Percentiles rank a stretch among this genome's conserved stretches.
These are phyloP conservation scores for Persicaria tinctoria DNA, from an alignment of 148 eudicot species.

Conservation along the genomic window DNA sequence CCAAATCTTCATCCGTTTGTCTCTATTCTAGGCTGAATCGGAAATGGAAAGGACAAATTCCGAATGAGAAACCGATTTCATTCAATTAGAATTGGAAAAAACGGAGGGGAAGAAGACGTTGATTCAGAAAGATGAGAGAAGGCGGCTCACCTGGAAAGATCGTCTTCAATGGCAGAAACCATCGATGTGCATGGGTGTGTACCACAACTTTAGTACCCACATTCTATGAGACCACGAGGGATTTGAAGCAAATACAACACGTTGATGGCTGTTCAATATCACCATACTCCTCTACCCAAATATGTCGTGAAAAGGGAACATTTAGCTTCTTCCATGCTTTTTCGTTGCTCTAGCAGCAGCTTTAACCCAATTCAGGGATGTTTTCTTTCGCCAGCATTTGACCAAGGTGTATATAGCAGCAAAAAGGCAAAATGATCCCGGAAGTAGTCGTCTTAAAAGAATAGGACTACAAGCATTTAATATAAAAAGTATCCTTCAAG, in stretches of 20 bases:
- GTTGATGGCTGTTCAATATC: conserved; percentile 64
- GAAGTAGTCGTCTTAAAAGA: conserved; percentile 62
- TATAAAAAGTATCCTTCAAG: conserved; percentile 32
- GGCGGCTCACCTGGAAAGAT: too few species aligned
- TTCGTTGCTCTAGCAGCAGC: conserved; percentile 83
- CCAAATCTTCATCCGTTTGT: too few species aligned
- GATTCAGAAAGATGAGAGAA: too few species aligned
- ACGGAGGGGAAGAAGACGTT: too few species aligned
- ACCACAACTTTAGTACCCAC: conserved; percentile 47
- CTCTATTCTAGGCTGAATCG: too few species aligned
- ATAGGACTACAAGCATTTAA: conserved; percentile 39
- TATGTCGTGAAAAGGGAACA: conserved; percentile 65
- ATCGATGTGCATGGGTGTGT: conserved; percentile 55
- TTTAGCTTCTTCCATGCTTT: conserved; percentile 70
- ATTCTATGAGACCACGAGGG: conserved; percentile 43
- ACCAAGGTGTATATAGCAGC: conserved; percentile 53
- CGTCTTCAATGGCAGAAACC: too few species aligned
- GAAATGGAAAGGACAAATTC: too few species aligned
- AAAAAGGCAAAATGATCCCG: conserved; percentile 62
- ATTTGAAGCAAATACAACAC: conserved; percentile 70
- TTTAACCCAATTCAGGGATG: conserved; percentile 78
- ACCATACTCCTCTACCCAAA: conserved; percentile 73
- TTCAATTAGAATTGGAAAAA: too few species aligned
- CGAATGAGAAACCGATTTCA: too few species aligned
- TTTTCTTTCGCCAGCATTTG: conserved; percentile 66